phyloP scores from a whole-genome alignment of 2,329 filamentous ascomycete genomes.

The Ceratocystis ficicola region DNA sequence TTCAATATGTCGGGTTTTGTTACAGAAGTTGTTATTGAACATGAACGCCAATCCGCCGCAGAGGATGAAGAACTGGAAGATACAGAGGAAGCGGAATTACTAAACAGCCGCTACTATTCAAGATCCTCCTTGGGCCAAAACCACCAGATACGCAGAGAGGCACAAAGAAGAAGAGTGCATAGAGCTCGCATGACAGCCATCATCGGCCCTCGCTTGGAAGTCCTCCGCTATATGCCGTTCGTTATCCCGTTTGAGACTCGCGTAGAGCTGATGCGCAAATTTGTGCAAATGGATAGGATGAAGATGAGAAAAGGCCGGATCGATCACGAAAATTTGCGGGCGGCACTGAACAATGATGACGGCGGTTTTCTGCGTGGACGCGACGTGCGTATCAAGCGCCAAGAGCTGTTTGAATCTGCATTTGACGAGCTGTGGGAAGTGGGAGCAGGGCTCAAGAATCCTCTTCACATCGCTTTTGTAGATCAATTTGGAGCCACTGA shows the following conservation, averaged over 20 bases:
- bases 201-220: slow-evolving; percentile 75
- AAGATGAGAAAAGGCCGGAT: slow-evolving; percentile 50
- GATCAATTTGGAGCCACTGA: slow-evolving; percentile 79
- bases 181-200: slow-evolving; percentile 62
- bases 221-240: slow-evolving; percentile 92
- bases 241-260: slow-evolving; percentile 86
- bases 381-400: slow-evolving; percentile 66
- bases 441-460: slow-evolving; percentile 76
- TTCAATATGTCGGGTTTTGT: slow-evolving; percentile 88
- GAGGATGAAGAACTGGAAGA: slow-evolving; percentile 30
- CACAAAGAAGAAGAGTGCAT: slow-evolving; percentile 34
- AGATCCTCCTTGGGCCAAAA: background rate
- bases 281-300: slow-evolving; percentile 59
- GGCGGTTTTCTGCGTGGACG: slow-evolving; percentile 36
- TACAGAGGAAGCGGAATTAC: slow-evolving; percentile 27
- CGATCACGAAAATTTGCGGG: slow-evolving; percentile 25
- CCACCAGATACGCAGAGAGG: slow-evolving; percentile 13
- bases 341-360: slow-evolving; percentile 12
- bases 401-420: slow-evolving; percentile 73
- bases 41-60: slow-evolving; percentile 59
- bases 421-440: slow-evolving; percentile 71
- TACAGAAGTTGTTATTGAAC: slow-evolving; percentile 72
- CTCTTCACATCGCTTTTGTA: slow-evolving; percentile 91
- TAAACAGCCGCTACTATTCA: background rate
- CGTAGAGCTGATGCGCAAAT: slow-evolving; percentile 86